These are phyloP conservation scores for Fusarium redolens DNA, from an alignment of 2,329 filamentous ascomycete genomes.

Conservation along the genomic window DNA sequence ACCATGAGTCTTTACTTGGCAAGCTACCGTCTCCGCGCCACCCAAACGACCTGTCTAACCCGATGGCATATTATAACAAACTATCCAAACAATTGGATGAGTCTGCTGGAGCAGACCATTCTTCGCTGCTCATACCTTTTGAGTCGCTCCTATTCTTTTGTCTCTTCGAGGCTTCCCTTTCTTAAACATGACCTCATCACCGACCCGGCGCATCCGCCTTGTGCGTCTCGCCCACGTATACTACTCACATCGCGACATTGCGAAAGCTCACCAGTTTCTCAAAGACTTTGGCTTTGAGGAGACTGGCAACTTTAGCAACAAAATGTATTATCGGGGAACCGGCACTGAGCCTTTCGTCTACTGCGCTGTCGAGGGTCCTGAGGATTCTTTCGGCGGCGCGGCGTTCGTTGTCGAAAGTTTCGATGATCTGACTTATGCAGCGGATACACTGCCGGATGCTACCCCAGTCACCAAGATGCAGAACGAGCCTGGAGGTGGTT, in stretches of 20 bases:
- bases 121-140: too few species aligned
- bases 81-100: too few species aligned
- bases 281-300: background rate
- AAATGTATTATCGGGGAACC: background rate
- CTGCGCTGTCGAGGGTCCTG: background rate
- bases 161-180: too few species aligned
- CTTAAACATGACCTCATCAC: background rate
- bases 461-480: background rate
- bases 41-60: too few species aligned
- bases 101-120: too few species aligned
- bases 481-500: background rate
- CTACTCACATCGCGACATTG: background rate
- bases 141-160: too few species aligned
- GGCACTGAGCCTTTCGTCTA: background rate
- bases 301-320: rapidly evolving
- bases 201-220: background rate
- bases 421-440: background rate
- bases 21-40: too few species aligned
- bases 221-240: background rate
- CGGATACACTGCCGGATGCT: background rate
- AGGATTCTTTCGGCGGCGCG: background rate
- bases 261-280: background rate
- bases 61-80: too few species aligned
- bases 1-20: too few species aligned
- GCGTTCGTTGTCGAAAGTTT: background rate